Percentiles rank a stretch among this genome's conserved stretches.
Conservation (phyloP, 257 asterid species). For the Penstemon davidsonii region DNA sequence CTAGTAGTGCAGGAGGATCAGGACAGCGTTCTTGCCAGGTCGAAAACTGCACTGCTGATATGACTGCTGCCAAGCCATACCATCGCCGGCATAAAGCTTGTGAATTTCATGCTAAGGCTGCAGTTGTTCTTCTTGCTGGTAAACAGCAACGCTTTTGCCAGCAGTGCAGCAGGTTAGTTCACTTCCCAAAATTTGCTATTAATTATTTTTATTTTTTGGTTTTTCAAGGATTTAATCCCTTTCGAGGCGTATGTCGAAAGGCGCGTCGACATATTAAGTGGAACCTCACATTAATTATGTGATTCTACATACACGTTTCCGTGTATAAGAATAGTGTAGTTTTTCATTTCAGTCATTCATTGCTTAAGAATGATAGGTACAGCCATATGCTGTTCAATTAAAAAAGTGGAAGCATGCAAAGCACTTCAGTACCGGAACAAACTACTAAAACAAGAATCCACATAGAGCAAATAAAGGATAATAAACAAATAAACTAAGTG, state of each 20-base stretch:
- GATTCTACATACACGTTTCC: conserved; percentile 16
- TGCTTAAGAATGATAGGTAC: conserved; percentile 11
- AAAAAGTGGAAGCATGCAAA: conserved; percentile 8
- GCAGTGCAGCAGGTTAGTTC: conserved; percentile 90
- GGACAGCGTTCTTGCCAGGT: conserved; percentile 65
- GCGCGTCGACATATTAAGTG: too few relatives aligned
- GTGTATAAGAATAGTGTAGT: conserved; percentile 7
- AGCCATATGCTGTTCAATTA: conserved; percentile 14
- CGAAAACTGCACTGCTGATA: conserved; percentile 59
- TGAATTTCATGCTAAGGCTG: conserved; percentile 77
- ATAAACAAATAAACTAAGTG: not conserved
- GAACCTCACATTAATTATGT: too few relatives aligned
- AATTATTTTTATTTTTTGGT: not conserved
- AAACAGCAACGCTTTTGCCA: conserved; percentile 81
- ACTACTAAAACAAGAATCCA: not conserved
- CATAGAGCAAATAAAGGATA: not conserved
- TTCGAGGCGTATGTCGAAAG: too few relatives aligned
- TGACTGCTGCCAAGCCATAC: conserved; percentile 67
- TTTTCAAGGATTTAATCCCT: too few relatives aligned
- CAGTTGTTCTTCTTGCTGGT: conserved; percentile 56
- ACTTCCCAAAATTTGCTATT: conserved; percentile 13
- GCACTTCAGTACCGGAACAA: conserved; percentile 2
- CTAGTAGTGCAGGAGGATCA: conserved; percentile 42
- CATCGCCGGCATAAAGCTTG: conserved; percentile 92
- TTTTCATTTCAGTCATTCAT: conserved; percentile 14